Evolutionary conservation across 2,329 filamentous ascomycete species (phyloP).

Genomic region (Cylindrodendrum hubeiense): DNA sequence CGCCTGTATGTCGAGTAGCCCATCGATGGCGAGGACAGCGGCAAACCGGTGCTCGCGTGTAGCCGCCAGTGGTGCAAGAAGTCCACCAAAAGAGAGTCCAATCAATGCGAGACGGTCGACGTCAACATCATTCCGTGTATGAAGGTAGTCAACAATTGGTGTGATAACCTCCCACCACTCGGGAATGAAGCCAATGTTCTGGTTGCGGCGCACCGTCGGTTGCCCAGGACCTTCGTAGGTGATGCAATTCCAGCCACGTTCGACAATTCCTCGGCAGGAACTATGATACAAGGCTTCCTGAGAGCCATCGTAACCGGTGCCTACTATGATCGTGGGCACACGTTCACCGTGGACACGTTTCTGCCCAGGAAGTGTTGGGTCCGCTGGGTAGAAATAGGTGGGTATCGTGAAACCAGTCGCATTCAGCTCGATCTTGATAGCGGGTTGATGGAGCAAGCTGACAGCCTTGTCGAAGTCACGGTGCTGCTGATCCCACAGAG

Average conservation of each 20-base stretch:
- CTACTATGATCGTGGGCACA: constrained; percentile 54
- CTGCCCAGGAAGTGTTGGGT: background rate
- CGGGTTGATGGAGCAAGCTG: constrained; percentile 48
- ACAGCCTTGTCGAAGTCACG: constrained; percentile 54
- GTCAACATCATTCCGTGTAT: constrained; percentile 13
- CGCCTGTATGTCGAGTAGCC: constrained; percentile 16
- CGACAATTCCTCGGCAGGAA: constrained; percentile 48
- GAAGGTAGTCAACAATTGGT: constrained; percentile 19
- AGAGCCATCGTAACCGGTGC: constrained; percentile 55
- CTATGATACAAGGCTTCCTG: constrained; percentile 58
- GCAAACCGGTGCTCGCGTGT: constrained; percentile 26
- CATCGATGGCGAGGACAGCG: constrained; percentile 25
- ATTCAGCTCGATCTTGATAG: constrained; percentile 48
- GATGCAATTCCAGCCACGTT: constrained; percentile 51
- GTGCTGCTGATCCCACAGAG: constrained; percentile 50
- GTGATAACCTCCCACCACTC: constrained; percentile 28
- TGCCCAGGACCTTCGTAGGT: constrained; percentile 25
- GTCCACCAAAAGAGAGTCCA: constrained; percentile 32
- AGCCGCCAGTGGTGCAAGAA: constrained; percentile 33
- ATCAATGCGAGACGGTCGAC: constrained; percentile 15
- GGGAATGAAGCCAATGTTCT: constrained; percentile 22
- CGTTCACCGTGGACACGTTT: background rate
- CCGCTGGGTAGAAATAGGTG: constrained; percentile 47
- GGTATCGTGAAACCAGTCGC: constrained; percentile 48
- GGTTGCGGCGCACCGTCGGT: constrained; percentile 22